Percentiles rank a stretch among this genome's conserved stretches.
Conservation (phyloP, 2,329 filamentous ascomycete species). For the Phaeosphaeria sp. region DNA sequence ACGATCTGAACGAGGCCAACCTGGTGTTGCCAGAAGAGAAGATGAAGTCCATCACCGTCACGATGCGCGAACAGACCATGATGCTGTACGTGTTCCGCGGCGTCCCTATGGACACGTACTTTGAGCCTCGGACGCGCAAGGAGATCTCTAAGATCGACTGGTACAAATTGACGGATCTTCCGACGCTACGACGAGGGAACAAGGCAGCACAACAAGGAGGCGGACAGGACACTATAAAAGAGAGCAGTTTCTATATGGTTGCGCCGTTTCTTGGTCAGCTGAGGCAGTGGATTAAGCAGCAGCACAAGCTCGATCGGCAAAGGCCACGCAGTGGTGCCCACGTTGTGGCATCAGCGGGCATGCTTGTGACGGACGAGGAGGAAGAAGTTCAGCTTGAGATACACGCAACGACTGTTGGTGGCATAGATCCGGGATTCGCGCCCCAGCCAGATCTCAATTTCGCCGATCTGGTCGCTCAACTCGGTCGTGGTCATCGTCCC, state of each 20-base stretch:
- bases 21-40: conserved; percentile 73
- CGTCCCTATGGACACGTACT: conserved; percentile 84
- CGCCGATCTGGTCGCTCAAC: conserved; percentile 39
- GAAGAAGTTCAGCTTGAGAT: conserved; percentile 30
- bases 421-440: conserved; percentile 15
- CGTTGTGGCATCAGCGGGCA: conserved; percentile 20
- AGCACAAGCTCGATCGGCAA: conserved; percentile 74
- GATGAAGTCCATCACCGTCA: conserved; percentile 85
- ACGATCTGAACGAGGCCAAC: conserved; percentile 77
- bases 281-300: conserved; percentile 88
- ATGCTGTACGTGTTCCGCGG: conserved; percentile 90
- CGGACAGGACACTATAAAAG: conserved; percentile 65
- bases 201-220: conserved; percentile 66
- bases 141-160: conserved; percentile 98
- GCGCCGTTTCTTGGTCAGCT: conserved; percentile 86
- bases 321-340: conserved; percentile 41
- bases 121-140: conserved; percentile 90
- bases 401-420: conserved; percentile 28
- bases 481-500: conserved; percentile 25
- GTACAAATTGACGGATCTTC: conserved; percentile 89
- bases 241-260: conserved; percentile 97
- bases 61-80: conserved; percentile 92
- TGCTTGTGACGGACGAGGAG: conserved; percentile 37
- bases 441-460: conserved; percentile 30
- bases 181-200: conserved; percentile 74